Conservation (phyloP, 345 rosid genomes). For the Fremontodendron californicum region DNA sequence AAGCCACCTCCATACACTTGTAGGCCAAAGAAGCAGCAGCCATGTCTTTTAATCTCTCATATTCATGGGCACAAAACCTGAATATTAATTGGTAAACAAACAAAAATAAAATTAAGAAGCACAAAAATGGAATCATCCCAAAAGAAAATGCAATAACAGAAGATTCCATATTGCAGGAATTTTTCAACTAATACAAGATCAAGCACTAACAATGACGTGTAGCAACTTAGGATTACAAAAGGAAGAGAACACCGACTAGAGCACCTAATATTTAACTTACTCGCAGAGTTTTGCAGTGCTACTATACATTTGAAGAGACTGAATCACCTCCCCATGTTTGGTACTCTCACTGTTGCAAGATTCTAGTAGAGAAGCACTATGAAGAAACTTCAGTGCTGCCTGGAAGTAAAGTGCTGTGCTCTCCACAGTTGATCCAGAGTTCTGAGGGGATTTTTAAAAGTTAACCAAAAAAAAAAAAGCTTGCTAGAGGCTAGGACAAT, state of each 20-base stretch:
- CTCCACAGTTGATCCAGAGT: slow-evolving; percentile 51
- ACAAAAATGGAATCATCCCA: not conserved
- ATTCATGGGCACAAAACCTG: slow-evolving; percentile 94
- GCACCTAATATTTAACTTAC: slow-evolving; percentile 46
- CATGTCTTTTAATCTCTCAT: slow-evolving; percentile 82
- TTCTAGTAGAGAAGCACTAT: slow-evolving; percentile 75
- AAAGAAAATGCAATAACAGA: not conserved
- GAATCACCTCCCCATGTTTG: slow-evolving; percentile 68
- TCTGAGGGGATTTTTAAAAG: slow-evolving; percentile 41
- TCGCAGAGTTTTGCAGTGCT: slow-evolving; percentile 95
- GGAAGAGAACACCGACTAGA: slow-evolving; percentile 4
- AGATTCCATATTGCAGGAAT: not conserved
- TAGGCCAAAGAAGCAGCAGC: slow-evolving; percentile 96
- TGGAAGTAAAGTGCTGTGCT: slow-evolving; percentile 80
- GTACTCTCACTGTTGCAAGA: slow-evolving; percentile 54
- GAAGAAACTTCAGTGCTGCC: slow-evolving; percentile 93
- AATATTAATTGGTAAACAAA: not conserved
- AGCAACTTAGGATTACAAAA: slow-evolving; percentile 12
- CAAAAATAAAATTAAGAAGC: not conserved
- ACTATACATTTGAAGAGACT: slow-evolving; percentile 56
- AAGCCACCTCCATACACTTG: slow-evolving; percentile 97
- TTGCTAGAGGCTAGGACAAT: slow-evolving; percentile 4
- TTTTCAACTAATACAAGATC: not conserved
- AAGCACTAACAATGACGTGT: not conserved
- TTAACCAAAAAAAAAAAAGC: not conserved